Percentiles rank a stretch among this genome's conserved stretches.
Conservation (phyloP, 2,329 filamentous ascomycete genomes). For the Xylariales sp. region DNA sequence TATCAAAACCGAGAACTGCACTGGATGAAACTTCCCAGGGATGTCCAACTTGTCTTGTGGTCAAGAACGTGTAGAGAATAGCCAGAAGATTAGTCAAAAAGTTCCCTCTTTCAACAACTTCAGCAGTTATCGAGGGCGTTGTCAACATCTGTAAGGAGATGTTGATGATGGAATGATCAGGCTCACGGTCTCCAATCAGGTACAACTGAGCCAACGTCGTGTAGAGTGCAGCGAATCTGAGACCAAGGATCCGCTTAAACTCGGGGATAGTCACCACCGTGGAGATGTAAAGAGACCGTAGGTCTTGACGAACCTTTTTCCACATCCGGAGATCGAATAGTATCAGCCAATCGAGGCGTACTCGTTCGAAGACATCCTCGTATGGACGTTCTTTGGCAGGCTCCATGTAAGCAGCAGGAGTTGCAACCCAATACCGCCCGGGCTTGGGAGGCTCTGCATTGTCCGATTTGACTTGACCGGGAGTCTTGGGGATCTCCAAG, state of each 20-base stretch:
- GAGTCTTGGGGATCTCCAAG: slow-evolving; percentile 77
- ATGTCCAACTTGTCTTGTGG: slow-evolving; percentile 90
- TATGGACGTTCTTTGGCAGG: slow-evolving; percentile 61
- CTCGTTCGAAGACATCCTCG: slow-evolving; percentile 84
- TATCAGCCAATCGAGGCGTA: slow-evolving; percentile 90
- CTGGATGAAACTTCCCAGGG: slow-evolving; percentile 83
- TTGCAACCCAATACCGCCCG: slow-evolving; percentile 81
- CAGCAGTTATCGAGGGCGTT: slow-evolving; percentile 91
- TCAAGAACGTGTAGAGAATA: slow-evolving; percentile 95
- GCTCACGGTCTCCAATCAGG: slow-evolving; percentile 90
- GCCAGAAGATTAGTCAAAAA: slow-evolving; percentile 94
- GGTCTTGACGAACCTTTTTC: slow-evolving; percentile 89
- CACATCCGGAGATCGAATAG: slow-evolving; percentile 92
- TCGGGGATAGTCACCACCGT: slow-evolving; percentile 93
- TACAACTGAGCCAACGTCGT: slow-evolving; percentile 92
- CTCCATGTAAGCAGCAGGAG: slow-evolving; percentile 64
- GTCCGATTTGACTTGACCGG: slow-evolving; percentile 41
- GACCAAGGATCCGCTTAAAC: slow-evolving; percentile 89
- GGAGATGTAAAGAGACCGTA: slow-evolving; percentile 91
- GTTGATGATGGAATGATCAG: slow-evolving; percentile 98
- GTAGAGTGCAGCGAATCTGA: slow-evolving; percentile 93
- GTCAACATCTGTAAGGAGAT: slow-evolving; percentile 95
- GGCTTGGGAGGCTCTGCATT: slow-evolving; percentile 54
- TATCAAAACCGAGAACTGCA: slow-evolving; percentile 87
- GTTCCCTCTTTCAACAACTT: slow-evolving; percentile 91